phyloP scores from a whole-genome alignment of 768 basidiomycete genomes.

The Neoboletus brunneissimus region DNA sequence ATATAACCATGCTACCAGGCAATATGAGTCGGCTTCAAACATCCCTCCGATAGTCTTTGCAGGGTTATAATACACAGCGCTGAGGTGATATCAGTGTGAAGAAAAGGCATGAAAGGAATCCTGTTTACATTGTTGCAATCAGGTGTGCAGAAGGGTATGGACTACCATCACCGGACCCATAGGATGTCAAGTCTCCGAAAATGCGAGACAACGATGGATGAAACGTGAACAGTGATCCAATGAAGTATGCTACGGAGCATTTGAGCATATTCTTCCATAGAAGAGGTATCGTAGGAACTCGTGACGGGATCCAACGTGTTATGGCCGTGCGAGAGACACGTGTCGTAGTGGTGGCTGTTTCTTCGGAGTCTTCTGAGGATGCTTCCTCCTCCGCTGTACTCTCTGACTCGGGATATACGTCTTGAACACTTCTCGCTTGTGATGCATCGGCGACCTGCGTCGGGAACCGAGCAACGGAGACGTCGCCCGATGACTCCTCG shows the following conservation, averaged over 20 bases:
- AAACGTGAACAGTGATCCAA: slow-evolving; percentile 93
- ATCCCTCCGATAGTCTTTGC: slow-evolving; percentile 92
- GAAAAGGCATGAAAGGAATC: not conserved
- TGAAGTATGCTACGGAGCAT: slow-evolving; percentile 86
- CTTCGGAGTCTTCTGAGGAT: slow-evolving; percentile 16
- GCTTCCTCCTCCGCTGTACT: slow-evolving; percentile 8
- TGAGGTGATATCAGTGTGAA: slow-evolving; percentile 24
- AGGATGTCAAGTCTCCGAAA: slow-evolving; percentile 58
- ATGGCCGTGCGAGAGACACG: slow-evolving; percentile 6
- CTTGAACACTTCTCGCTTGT: not conserved
- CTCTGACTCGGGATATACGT: not conserved
- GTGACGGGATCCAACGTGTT: slow-evolving; percentile 9
- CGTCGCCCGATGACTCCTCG: not conserved
- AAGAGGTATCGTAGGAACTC: slow-evolving; percentile 42
- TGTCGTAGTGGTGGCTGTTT: slow-evolving; percentile 3
- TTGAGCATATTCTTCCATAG: slow-evolving; percentile 78
- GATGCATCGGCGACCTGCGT: not conserved
- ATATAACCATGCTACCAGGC: slow-evolving; percentile 65
- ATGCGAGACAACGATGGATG: slow-evolving; percentile 68
- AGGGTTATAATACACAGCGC: slow-evolving; percentile 88
- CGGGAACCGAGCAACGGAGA: not conserved
- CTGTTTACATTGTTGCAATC: slow-evolving; percentile 79
- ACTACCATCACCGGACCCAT: slow-evolving; percentile 42
- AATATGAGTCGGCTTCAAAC: slow-evolving; percentile 87
- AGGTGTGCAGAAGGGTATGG: slow-evolving; percentile 84